Base-by-base conservation (phyloP, 345 rosid species). In the Moringa oleifera region DNA sequence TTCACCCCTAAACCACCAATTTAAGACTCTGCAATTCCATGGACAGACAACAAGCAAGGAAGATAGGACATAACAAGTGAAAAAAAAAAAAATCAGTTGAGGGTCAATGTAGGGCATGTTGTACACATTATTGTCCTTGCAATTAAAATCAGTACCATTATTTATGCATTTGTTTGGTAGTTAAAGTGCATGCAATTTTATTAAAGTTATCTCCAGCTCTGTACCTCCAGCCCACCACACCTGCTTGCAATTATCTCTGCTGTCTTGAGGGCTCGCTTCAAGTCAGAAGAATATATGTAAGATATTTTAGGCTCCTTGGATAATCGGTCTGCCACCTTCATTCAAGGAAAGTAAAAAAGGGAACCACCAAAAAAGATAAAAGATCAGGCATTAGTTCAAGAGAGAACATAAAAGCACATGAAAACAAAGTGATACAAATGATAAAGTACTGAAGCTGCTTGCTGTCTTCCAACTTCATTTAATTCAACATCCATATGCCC, bases 401-500 rank as follows among this genome's bases (percentile, higher is more conserved):
- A 55, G 25, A 61, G 11, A 22, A 18, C 22, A 28, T 13, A 55
- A 8, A 20, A 55, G 53, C 20, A 47, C 25, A 55, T 41, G 47
- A 23, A 31, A 51, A 20, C 22, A 0, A 58, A 22, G 55, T 57
- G 23, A 51, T 46, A 16, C 19, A 20, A n/a, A 61, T 33, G 37
- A 58, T 25, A 51, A 68, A 82, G 61, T 74, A 89, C 97, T 45
- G 66, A 62, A 28, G 22, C 77, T 56, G 95, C 95, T 77, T 92
- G 96, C 70, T 76, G 71, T 69, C 81, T 87, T 66, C 97, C 98
- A 64, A 68, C 81, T 64, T 84, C 88, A 73, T 89, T 92, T 59
- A 92, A 56, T 58, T 85, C 91, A 69, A 89, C 86, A 75, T 92
- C 96, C 21, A 85, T 68, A 59, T 81, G 95, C 51, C 98, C 98